phyloP scores from a whole-genome alignment of 2,329 filamentous ascomycete genomes.

The Fusarium euwallaceae region DNA sequence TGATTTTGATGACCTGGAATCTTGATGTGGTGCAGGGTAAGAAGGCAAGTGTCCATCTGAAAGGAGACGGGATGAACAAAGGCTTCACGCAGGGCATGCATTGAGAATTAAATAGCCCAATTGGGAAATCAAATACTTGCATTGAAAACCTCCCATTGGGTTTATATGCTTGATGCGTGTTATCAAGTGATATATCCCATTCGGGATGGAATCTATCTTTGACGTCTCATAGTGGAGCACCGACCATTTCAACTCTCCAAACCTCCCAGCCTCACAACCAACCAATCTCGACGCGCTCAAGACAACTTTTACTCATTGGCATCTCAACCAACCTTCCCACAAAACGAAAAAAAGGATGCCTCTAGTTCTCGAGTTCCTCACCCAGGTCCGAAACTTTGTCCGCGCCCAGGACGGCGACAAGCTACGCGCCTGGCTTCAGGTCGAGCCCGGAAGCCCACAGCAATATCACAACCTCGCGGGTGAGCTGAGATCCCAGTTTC shows the following conservation, averaged over 20 bases:
- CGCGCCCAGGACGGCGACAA: slow-evolving; percentile 72
- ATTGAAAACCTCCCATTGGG: neutral
- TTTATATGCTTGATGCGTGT: neutral
- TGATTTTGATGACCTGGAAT: neutral
- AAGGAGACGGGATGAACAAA: neutral
- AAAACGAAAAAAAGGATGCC: slow-evolving; percentile 60
- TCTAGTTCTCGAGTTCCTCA: slow-evolving; percentile 76
- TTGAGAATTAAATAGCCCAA: neutral
- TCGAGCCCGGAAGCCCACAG: slow-evolving; percentile 78
- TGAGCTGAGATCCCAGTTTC: slow-evolving; percentile 74
- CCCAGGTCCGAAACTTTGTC: slow-evolving; percentile 69
- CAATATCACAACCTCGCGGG: slow-evolving; percentile 76
- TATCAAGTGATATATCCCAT: neutral
- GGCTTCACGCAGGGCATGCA: neutral
- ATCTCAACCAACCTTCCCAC: no score
- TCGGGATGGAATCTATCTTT: neutral
- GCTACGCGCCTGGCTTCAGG: slow-evolving; percentile 78
- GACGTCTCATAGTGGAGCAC: slow-evolving; percentile 37
- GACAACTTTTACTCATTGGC: slow-evolving; percentile 16
- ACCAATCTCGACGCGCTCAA: neutral
- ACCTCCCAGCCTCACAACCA: slow-evolving; percentile 1
- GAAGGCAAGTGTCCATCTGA: neutral
- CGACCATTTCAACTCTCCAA: slow-evolving; percentile 17
- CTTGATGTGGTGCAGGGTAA: neutral
- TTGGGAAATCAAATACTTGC: neutral